Evolutionary conservation across 768 basidiomycete genomes (phyloP).

Genomic region (Leccinum barrowsii): DNA sequence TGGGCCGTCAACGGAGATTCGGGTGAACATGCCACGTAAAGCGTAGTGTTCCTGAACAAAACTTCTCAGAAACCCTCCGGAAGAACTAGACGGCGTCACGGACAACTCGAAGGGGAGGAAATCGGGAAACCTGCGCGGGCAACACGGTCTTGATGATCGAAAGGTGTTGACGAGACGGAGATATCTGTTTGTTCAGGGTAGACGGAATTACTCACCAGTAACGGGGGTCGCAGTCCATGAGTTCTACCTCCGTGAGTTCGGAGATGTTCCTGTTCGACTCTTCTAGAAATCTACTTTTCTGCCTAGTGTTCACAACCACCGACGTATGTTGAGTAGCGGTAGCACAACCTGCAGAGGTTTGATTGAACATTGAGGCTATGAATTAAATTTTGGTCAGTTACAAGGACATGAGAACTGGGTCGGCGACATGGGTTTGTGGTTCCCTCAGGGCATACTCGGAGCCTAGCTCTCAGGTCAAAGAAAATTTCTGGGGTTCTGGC

Average conservation of each 20-base stretch:
- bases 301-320: background rate
- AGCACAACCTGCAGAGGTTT: background rate
- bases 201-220: background rate
- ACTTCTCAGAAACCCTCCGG: background rate
- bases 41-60: background rate
- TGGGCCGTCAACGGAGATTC: background rate
- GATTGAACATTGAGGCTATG: background rate
- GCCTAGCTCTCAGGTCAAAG: background rate
- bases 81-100: background rate
- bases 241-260: background rate
- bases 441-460: background rate
- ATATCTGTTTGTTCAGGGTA: background rate
- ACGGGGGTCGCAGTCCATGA: background rate
- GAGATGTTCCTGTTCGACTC: background rate
- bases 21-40: background rate
- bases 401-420: background rate
- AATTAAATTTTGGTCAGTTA: background rate
- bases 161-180: no score
- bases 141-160: background rate
- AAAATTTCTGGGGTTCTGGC: background rate
- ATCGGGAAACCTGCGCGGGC: background rate
- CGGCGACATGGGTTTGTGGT: background rate
- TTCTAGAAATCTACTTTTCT: background rate
- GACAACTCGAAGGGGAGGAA: background rate
- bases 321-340: background rate